These are phyloP conservation scores for Flaveria robusta DNA, from an alignment of 129 eudicot species.

Conservation along the genomic window DNA sequence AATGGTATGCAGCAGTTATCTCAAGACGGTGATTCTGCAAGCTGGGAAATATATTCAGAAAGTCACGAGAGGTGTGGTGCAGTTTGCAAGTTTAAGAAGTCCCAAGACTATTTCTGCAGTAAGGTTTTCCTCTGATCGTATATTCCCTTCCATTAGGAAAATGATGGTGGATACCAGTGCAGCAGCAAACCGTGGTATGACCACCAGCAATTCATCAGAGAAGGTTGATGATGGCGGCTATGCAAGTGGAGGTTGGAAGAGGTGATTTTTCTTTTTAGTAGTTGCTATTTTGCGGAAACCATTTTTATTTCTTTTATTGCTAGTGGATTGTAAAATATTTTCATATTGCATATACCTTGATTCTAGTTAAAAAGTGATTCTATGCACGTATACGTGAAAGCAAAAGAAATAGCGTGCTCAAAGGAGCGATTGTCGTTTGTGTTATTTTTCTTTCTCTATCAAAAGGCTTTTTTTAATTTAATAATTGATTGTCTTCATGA, in stretches of 20 bases:
- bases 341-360: background rate
- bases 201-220: slow-evolving; percentile 41
- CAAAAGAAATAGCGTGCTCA: background rate
- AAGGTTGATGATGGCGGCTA: slow-evolving; percentile 64
- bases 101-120: slow-evolving; percentile 33
- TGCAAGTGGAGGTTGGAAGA: slow-evolving; percentile 85
- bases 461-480: background rate
- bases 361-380: background rate
- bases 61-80: slow-evolving; percentile 31
- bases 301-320: background rate
- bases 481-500: background rate
- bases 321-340: background rate
- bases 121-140: slow-evolving; percentile 35
- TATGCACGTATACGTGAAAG: background rate
- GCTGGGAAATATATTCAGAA: slow-evolving; percentile 44
- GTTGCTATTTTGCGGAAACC: background rate
- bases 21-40: slow-evolving; percentile 50
- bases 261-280: slow-evolving; percentile 47
- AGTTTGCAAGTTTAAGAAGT: slow-evolving; percentile 26
- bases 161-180: slow-evolving; percentile 69
- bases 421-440: background rate
- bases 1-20: slow-evolving; percentile 50
- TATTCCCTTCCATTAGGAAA: slow-evolving; percentile 37
- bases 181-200: slow-evolving; percentile 34
- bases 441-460: background rate